Base-by-base conservation (phyloP, 352 stramenopile species). In the Nothophytophthora sp. region DNA sequence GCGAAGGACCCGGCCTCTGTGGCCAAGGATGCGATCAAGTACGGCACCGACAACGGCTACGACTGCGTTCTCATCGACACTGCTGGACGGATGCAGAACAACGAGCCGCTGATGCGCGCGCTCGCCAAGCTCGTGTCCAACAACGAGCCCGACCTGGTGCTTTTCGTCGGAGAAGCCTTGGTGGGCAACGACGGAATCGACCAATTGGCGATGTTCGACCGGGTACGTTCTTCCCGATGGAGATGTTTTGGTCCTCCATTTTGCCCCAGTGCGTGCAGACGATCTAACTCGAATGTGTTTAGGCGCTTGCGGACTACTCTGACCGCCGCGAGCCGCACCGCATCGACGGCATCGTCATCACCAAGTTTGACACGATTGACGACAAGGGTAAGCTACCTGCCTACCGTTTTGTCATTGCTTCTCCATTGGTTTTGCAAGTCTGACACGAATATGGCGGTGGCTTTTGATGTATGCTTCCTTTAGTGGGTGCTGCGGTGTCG, bases 341-440 rank as follows among this genome's bases (percentile, higher is more conserved):
- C 47, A 96, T 99, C 38, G 96, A 99, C 74, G 97, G 96, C 43
- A 98, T 99, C 59, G 89, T 99, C 50, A 87, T 99, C 55, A 99
- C 97, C 43, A 99, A 99, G 73, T 99, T 99, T 64, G 97, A 99
- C 79, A 99, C 97, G 9, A 98, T 99, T 44, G 97, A 98, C 57
- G 96, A 99, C 70, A 99, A 99, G 74, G 79, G 81, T 91, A 46
- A 19, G 65, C 63, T 46, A 41, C 16, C 20, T 5, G n/a, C n/a
- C 16, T 41, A 23, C 11, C 33, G 29, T 15, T 24, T 34, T 28
- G 19, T 4, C 46, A 0, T 51, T 18, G 11, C 16, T 38, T 60
- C 6, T 54, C 13, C 19, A 29, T 35, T 54, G 29, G 15, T 23
- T 4, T 29, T 55, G 4, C 60, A 27, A n/a, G 48, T 2, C 32